phyloP scores from a whole-genome alignment of 169 alveolate species.

The Eimeria tenella region DNA sequence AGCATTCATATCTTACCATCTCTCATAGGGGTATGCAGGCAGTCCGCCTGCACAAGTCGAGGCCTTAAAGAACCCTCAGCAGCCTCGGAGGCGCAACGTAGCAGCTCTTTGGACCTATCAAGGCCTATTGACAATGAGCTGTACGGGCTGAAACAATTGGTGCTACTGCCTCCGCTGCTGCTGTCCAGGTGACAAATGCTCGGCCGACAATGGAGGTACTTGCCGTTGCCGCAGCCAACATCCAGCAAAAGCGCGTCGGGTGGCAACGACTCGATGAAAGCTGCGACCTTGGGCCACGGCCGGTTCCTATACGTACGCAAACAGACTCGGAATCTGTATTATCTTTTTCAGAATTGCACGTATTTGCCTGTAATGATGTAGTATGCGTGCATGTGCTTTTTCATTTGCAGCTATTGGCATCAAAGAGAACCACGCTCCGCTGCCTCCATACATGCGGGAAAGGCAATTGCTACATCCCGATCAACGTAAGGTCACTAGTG shows the following conservation, averaged over 20 bases:
- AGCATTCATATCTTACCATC: not conserved
- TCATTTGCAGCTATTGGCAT: no score
- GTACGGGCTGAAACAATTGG: slow-evolving; percentile 69
- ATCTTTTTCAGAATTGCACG: no score
- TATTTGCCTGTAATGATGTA: no score
- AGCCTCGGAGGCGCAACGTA: slow-evolving; percentile 24
- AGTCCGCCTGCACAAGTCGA: slow-evolving; percentile 33
- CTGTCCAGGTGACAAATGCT: not conserved
- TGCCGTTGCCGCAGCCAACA: slow-evolving; percentile 99
- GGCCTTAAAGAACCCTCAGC: slow-evolving; percentile 5
- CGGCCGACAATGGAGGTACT: slow-evolving; percentile 90
- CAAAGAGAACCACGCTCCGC: no score
- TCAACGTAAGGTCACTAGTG: no score
- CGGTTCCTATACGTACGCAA: slow-evolving; percentile 89
- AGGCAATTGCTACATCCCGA: no score
- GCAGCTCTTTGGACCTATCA: slow-evolving; percentile 46
- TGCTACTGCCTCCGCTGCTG: slow-evolving; percentile 76
- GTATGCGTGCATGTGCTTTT: no score
- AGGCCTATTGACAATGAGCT: slow-evolving; percentile 29
- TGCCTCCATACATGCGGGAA: no score
- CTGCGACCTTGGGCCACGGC: slow-evolving; percentile 97
- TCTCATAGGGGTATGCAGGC: slow-evolving; percentile 9
- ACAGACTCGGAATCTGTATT: no score
- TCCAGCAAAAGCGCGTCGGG: slow-evolving; percentile 94
- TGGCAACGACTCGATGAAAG: slow-evolving; percentile 90